Evolutionary conservation across 2,329 filamentous ascomycete genomes (phyloP), one percentile per base, ranked within the genome.

Genomic region (Aspergillus phoenicis): DNA sequence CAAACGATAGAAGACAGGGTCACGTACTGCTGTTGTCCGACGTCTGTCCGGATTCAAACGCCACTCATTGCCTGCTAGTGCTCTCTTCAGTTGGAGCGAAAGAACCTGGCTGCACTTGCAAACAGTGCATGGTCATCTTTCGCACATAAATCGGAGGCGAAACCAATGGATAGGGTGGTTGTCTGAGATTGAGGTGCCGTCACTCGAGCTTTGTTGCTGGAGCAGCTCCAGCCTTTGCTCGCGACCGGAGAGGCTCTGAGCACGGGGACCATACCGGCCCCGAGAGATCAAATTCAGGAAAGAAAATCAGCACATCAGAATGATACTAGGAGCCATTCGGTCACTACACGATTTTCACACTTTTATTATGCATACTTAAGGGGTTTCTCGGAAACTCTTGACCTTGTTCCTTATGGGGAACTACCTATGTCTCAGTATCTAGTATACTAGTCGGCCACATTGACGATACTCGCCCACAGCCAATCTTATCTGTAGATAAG

Each of bases 71-170:
- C 54, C 61, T 33, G 45, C 45, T 58, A 59, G 57, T 45, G 49
- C 58, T 65, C 65, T 55, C 56, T 59, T 62, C 48, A 58, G 61
- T 38, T 52, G 57, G 57, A 66, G 66, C 62, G 48, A 58, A 57
- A 51, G 39, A 59, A 57, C 61, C 49, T 24, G 57, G 64, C 55
- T 30, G 57, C 57, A 61, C 45, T 48, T 48, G 52, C 54, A 54
- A 64, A 62, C 56, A 65, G 64, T 49, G 58, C 68, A 70, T 69
- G 62, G 64, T 68, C 65, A 61, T 62, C 66, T 64, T 45, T 13
- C 53, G 61, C 55, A 61, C 30, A 52, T 41, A 53, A 36, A 22
- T 59, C 52, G 57, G 41, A 55, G n/a, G 51, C 24, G 36, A 41
- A 47, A 33, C 60, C 20, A n/a, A 57, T 28, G 54, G 38, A 52